Evolutionary conservation across 2,329 filamentous ascomycete genomes (phyloP), one percentile per base, ranked within the genome.

Genomic region (Leptographium flavum): DNA sequence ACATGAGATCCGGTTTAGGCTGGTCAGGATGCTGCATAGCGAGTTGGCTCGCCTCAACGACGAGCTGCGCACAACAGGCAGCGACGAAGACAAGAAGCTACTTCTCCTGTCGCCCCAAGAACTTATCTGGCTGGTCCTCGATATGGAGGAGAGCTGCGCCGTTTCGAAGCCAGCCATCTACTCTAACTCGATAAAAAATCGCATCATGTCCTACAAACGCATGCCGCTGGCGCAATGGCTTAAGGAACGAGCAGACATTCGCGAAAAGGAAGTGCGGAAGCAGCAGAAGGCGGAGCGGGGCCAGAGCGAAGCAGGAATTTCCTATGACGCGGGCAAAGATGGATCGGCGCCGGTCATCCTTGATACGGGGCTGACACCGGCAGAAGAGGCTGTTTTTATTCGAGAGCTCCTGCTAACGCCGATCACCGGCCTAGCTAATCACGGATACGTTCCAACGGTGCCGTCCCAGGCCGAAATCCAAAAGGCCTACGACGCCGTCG

Each of bases 141-240:
- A 90, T 52, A 78, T 88, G 49, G 93, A 98, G 63, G 79, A 94
- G 58, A 74, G 74, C 31, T 66, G 77, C 8, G 87, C 87, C 1
- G 69, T 68, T 13, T 76, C 80, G 15, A 81, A 81, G 48, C 64
- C 72, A 2, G 63, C 72, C 0, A 76, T 96, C 25, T 98, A 98
- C 56, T 68, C 73, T 8, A 94, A 94, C 54, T 68, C 87, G 23
- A 77, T 96, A 59, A 93, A 88, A 57, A 83, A 87, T 52, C 79
- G 79, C 30, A 81, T 96, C 47, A 72, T 83, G 54, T 70, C 71
- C 37, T 79, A 87, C 57, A 86, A 82, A 56, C 82, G 81, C 50
- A 88, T 94, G 83, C 69, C 67, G 1, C 57, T 76, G 3, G 68
- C 72, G 4, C 73, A 84, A 39, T 96, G 88, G 86, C 74, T 75